phyloP scores from a whole-genome alignment of 331 rosid species.

The Quercus lobata region DNA sequence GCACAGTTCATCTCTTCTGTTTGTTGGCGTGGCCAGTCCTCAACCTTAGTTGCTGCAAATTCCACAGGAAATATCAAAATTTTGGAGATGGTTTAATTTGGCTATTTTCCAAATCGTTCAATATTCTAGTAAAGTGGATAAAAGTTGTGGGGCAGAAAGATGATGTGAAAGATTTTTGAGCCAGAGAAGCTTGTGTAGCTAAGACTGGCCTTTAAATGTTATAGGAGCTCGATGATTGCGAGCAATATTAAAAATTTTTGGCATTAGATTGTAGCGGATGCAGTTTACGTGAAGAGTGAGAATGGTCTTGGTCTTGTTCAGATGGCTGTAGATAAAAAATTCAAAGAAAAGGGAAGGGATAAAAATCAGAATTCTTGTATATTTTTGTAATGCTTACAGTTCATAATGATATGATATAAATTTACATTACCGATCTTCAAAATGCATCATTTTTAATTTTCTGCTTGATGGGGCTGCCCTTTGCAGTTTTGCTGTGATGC shows the following conservation, averaged over 20 bases:
- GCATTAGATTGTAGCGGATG: constrained; percentile 61
- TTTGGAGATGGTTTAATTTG: constrained; percentile 79
- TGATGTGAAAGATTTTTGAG: constrained; percentile 29
- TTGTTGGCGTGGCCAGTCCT: constrained; percentile 91
- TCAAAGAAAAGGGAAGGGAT: constrained; percentile 32
- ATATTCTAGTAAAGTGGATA: constrained; percentile 9
- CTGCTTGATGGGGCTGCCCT: neutral
- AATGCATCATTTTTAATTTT: neutral
- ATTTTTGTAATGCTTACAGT: constrained; percentile 25
- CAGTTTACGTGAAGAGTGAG: constrained; percentile 46
- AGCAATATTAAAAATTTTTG: constrained; percentile 57
- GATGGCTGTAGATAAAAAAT: constrained; percentile 43
- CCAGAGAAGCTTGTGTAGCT: constrained; percentile 33
- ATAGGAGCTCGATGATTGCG: constrained; percentile 38
- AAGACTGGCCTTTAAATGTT: constrained; percentile 21
- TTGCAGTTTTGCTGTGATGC: too few species aligned
- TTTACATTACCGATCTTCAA: neutral
- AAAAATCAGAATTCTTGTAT: constrained; percentile 25
- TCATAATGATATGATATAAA: constrained; percentile 6
- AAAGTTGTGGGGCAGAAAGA: constrained; percentile 11
- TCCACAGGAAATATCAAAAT: constrained; percentile 91
- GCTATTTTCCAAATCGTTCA: constrained; percentile 4
- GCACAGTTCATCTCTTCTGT: constrained; percentile 83
- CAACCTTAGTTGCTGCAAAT: constrained; percentile 88
- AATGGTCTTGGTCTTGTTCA: constrained; percentile 36